A percentile compares a stretch with the other conserved stretches of the same genome.
Evolutionary conservation across 2,329 filamentous ascomycete genomes (phyloP).

Genomic region (Ilyonectria sp.): DNA sequence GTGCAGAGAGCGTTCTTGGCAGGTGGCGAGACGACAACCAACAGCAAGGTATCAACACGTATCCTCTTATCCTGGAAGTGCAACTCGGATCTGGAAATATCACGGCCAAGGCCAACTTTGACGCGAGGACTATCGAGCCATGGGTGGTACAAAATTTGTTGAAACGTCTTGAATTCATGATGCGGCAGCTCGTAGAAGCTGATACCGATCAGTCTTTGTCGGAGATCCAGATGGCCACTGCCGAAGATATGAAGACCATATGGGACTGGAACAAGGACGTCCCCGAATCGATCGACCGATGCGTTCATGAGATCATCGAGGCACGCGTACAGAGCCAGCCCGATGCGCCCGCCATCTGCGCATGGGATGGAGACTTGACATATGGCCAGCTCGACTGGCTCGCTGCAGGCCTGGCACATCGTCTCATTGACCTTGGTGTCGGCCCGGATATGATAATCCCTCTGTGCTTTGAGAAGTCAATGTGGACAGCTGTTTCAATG

Average conservation of each 20-base stretch:
- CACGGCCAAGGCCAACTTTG: slow-evolving; percentile 11
- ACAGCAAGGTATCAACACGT: slow-evolving; percentile 18
- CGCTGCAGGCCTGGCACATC: slow-evolving; percentile 56
- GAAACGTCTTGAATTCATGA: slow-evolving; percentile 9
- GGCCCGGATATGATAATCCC: slow-evolving; percentile 36
- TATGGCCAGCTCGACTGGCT: slow-evolving; percentile 57
- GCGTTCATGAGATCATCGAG: slow-evolving; percentile 37
- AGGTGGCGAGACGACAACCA: slow-evolving; percentile 12
- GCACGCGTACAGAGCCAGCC: slow-evolving; percentile 28
- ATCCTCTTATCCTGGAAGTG: slow-evolving; percentile 17
- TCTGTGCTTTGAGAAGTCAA: slow-evolving; percentile 44
- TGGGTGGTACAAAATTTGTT: slow-evolving; percentile 7
- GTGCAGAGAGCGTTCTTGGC: neutral
- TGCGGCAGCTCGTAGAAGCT: neutral
- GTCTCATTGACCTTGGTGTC: slow-evolving; percentile 51
- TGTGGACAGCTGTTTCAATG: slow-evolving; percentile 42
- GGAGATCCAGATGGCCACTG: neutral
- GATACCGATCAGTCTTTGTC: neutral
- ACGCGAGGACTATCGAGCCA: slow-evolving; percentile 13
- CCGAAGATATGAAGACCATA: slow-evolving; percentile 32
- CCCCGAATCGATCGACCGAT: slow-evolving; percentile 34
- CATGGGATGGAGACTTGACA: slow-evolving; percentile 52
- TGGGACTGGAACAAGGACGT: slow-evolving; percentile 33
- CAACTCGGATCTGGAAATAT: neutral
- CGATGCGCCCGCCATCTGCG: slow-evolving; percentile 36